Conservation (phyloP, 441 rosid species). For the Breynia disticha region DNA sequence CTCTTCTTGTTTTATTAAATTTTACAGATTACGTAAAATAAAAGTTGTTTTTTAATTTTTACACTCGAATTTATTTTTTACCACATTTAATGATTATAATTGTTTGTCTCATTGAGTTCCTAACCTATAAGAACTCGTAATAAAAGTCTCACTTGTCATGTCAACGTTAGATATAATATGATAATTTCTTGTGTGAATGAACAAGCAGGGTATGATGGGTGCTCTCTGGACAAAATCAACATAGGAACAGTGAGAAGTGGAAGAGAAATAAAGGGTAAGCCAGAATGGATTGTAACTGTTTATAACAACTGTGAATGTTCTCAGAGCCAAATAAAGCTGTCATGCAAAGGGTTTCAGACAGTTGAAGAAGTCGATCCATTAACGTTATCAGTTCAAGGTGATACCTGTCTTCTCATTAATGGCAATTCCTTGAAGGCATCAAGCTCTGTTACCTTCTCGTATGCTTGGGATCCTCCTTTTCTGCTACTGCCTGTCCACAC, state of each 20-base stretch:
- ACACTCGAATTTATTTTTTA: too few species aligned
- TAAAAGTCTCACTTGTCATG: too few species aligned
- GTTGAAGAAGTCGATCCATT: constrained; percentile 17
- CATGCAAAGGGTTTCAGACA: constrained; percentile 21
- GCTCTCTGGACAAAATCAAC: constrained; percentile 15
- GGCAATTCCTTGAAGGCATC: constrained; percentile 17
- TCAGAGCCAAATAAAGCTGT: constrained; percentile 14
- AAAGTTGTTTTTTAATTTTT: too few species aligned
- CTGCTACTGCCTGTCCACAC: too few species aligned
- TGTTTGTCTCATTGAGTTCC: too few species aligned
- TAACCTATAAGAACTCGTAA: too few species aligned
- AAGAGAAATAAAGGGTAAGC: constrained; percentile 11
- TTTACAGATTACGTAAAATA: too few species aligned
- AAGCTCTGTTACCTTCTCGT: constrained; percentile 14
- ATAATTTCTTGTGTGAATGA: too few species aligned
- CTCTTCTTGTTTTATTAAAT: too few species aligned
- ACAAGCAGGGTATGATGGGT: constrained; percentile 16
- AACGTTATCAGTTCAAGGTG: too few species aligned
- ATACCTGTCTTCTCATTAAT: constrained; percentile 16
- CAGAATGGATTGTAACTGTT: constrained; percentile 31
- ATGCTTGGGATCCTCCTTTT: constrained; percentile 23
- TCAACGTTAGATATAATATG: too few species aligned
- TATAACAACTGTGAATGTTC: constrained; percentile 24
- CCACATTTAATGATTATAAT: too few species aligned
- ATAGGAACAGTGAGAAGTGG: constrained; percentile 20